Evolutionary conservation across 192 early-diverging fungal species (phyloP).

Genomic region (Podila epicladia): DNA sequence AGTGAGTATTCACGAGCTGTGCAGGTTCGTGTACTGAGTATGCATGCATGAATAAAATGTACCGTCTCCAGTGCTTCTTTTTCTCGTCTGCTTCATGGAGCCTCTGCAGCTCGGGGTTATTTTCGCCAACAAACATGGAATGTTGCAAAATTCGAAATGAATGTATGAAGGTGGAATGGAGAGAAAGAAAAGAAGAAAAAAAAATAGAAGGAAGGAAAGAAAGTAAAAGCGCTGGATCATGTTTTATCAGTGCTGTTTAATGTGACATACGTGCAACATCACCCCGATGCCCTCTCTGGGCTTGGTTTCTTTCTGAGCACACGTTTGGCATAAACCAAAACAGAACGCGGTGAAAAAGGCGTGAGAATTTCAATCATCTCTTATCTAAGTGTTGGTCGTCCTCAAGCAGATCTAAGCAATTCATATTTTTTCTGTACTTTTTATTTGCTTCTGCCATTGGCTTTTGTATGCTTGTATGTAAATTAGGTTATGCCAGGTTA

Average conservation of each 20-base stretch:
- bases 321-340: neutral
- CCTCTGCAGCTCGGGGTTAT: constrained; percentile 22
- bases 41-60: neutral
- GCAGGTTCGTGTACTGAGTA: neutral
- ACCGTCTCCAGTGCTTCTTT: constrained; percentile 48
- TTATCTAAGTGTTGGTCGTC: neutral
- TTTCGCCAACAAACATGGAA: constrained; percentile 7
- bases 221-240: neutral
- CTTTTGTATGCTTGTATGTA: neutral
- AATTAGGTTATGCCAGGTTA: neutral
- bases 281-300: too few species aligned
- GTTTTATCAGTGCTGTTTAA: too few species aligned
- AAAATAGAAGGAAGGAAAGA: neutral
- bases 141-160: neutral
- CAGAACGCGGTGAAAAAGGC: neutral
- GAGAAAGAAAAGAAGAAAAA: neutral
- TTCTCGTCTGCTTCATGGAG: constrained; percentile 14
- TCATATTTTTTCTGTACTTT: constrained; percentile 1
- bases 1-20: neutral
- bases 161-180: neutral
- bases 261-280: too few species aligned
- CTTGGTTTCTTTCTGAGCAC: neutral
- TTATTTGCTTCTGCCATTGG: neutral
- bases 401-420: neutral
- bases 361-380: neutral